These are phyloP conservation scores for Graphium sp. DNA, from an alignment of 2,329 filamentous ascomycete species.

Conservation along the genomic window DNA sequence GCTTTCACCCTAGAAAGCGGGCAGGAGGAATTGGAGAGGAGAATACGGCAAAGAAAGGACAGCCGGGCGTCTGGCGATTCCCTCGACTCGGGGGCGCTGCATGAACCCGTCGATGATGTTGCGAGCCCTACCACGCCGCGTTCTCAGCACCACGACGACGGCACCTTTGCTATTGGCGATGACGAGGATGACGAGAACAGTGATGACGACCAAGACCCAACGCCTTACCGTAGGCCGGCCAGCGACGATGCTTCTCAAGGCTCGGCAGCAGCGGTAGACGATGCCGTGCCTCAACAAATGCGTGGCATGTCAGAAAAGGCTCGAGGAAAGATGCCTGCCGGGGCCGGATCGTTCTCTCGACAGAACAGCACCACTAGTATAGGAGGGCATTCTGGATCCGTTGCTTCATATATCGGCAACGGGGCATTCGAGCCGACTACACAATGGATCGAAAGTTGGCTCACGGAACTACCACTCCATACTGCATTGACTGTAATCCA, in stretches of 20 bases:
- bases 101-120: slow-evolving; percentile 44
- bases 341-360: slow-evolving; percentile 65
- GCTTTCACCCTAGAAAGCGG: slow-evolving; percentile 85
- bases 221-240: slow-evolving; percentile 45
- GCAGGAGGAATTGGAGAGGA: slow-evolving; percentile 75
- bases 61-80: slow-evolving; percentile 52
- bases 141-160: slow-evolving; percentile 29
- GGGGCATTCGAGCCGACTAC: slow-evolving; percentile 62
- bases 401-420: slow-evolving; percentile 24
- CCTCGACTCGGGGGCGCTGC: slow-evolving; percentile 41
- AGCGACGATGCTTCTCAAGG: slow-evolving; percentile 46
- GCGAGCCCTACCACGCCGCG: slow-evolving; percentile 39
- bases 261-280: slow-evolving; percentile 50
- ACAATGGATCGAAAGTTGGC: slow-evolving; percentile 84
- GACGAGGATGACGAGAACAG: slow-evolving; percentile 53
- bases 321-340: slow-evolving; percentile 84
- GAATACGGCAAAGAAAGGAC: slow-evolving; percentile 55
- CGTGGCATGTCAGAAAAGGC: slow-evolving; percentile 96
- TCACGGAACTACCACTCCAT: slow-evolving; percentile 80
- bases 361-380: slow-evolving; percentile 83
- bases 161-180: slow-evolving; percentile 76
- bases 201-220: slow-evolving; percentile 33
- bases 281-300: slow-evolving; percentile 66
- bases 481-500: slow-evolving; percentile 66
- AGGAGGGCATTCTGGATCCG: slow-evolving; percentile 42